Base-by-base conservation (phyloP, 345 rosid species). In the Rhizophora mangle region DNA sequence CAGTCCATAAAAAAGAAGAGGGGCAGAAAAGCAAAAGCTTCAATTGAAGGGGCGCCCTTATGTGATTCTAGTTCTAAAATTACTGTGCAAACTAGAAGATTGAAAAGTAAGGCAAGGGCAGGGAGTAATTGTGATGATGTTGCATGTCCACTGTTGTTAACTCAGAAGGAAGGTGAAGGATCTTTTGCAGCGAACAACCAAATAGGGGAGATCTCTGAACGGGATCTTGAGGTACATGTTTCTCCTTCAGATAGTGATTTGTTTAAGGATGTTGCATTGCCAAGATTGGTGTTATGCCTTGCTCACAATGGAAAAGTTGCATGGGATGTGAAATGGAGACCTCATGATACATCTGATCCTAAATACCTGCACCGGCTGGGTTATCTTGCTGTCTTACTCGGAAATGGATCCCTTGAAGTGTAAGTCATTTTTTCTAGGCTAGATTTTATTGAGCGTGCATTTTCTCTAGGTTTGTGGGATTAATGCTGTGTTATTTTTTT, bases 381-480 rank as follows among this genome's bases (percentile, higher is more conserved):
- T 21, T 95, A 86, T 78, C 89, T 95, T 78, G 97, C 96, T 63
- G 96, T 90, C 80, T 67, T 92, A 80, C 87, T 92, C 22, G 99
- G 98, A 74, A 86, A 86, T 76, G 98, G 99, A 74, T 88, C 94
- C 59, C 63, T 95, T 62, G 99, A 95, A 87, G 96, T 92, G 96
- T 95, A 87, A 88, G 90, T 36, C 60, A 65, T 64, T 75, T 80
- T 63, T 69, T 72, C 70, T 53, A 18, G 15, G 19, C 16, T 13
- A 13, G 18, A 43, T 43, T 43, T 43, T 43, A 19, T 43, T 43
- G 49, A 13, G 49, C 18, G 3, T 43, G 19, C 49, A 43, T 13
- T 43, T 43, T 43, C 49, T 43, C 49, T 13, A 15, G 49, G 49
- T 3, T 43, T 43, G 18, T 43, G 49, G 49, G 49, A 43, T 43